These are phyloP conservation scores for Xylariaceae sp. DNA, from an alignment of 2,329 filamentous ascomycete species.

Conservation along the genomic window DNA sequence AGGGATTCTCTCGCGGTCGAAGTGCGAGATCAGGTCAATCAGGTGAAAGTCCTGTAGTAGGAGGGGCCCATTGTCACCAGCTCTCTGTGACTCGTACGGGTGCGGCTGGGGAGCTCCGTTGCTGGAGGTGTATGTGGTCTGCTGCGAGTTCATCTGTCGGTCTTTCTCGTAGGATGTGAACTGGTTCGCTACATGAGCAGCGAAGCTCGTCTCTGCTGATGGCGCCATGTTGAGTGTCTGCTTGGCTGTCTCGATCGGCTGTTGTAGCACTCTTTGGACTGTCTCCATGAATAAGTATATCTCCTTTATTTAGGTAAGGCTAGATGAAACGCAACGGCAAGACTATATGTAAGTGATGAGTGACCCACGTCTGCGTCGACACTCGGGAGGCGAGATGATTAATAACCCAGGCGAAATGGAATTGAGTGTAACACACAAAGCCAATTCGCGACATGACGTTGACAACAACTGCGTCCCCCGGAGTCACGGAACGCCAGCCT, in stretches of 20 bases:
- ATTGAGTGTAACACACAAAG: too few relatives aligned
- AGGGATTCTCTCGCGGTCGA: constrained; percentile 26
- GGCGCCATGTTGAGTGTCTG: constrained; percentile 21
- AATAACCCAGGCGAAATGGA: too few relatives aligned
- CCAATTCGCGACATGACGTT: too few relatives aligned
- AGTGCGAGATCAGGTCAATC: constrained; percentile 28
- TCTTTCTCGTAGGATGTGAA: constrained; percentile 39
- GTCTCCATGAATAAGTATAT: not conserved
- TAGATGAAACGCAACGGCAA: too few relatives aligned
- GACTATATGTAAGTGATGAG: too few relatives aligned
- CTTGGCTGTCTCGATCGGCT: not conserved
- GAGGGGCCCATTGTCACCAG: constrained; percentile 23
- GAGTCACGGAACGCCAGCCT: too few relatives aligned
- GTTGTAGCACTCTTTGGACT: not conserved
- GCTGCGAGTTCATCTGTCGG: constrained; percentile 34
- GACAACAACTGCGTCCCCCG: too few relatives aligned
- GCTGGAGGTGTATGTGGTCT: constrained; percentile 47
- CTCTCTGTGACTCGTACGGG: constrained; percentile 23
- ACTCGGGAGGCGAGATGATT: too few relatives aligned
- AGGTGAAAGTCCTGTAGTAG: constrained; percentile 29
- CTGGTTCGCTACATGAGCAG: constrained; percentile 34
- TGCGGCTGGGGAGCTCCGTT: constrained; percentile 26
- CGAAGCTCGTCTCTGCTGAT: constrained; percentile 34
- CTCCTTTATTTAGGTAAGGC: too few relatives aligned
- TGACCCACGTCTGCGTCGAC: too few relatives aligned